Evolutionary conservation across 768 basidiomycete genomes (phyloP).

Genomic region (Boletus rubropictus): DNA sequence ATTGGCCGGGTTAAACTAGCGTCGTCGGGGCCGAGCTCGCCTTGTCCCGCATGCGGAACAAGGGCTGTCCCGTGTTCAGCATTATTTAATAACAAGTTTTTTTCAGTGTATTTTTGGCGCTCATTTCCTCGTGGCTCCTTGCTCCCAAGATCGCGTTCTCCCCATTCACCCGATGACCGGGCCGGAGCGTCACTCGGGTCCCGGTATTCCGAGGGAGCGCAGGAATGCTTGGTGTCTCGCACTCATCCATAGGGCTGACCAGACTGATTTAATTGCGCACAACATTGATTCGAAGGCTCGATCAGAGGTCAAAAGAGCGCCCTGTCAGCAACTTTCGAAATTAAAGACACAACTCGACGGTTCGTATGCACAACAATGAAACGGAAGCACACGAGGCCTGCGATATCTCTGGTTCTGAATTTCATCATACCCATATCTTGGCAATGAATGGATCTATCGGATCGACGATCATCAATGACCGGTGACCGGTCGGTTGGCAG

Average conservation of each 20-base stretch:
- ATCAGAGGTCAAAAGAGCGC: background rate
- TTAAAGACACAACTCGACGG: background rate
- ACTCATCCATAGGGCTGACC: background rate
- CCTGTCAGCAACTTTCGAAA: background rate
- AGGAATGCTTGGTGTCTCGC: background rate
- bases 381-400: background rate
- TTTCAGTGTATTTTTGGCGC: background rate
- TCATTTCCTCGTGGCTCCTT: background rate
- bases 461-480: no score
- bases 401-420: slow-evolving; percentile 9
- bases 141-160: background rate
- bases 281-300: background rate
- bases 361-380: slow-evolving; percentile 9
- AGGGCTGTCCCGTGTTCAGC: slow-evolving; percentile 1
- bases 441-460: background rate
- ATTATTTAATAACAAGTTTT: background rate
- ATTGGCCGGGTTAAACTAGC: background rate
- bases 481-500: no score
- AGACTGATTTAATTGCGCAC: background rate
- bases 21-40: background rate
- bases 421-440: background rate
- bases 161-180: background rate
- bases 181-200: background rate
- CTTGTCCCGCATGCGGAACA: background rate
- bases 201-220: background rate